Base-by-base conservation (phyloP, 805 yeast species). In the Saccharomycopsis microspora region DNA sequence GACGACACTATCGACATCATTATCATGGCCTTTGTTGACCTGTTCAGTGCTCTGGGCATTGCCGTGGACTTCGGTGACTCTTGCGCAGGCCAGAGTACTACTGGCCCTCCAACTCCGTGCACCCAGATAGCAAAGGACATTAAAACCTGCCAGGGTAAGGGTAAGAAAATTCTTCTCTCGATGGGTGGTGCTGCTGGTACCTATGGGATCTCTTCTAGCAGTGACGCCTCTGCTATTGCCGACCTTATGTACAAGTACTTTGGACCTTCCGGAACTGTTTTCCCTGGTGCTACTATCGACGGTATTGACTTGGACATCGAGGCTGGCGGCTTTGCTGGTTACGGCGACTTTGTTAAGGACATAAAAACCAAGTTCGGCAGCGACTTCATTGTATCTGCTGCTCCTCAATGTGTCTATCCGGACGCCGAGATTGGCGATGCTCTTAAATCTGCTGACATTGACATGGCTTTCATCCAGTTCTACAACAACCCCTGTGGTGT, bases 251-350 rank as follows among this genome's bases (percentile, higher is more conserved):
- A 49, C 47, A 19, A 39, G 3, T 6, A 19, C 10, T 49, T 49
- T 34, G 53, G 53, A n/a, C 47, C 49, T 27, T 11, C 29, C 9
- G 49, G 51, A 10, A 48, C 52, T 19, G 50, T 46, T 48, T 78
- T 81, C 55, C 83, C 78, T 50, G 74, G 68, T 56, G 69, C 95
- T 2, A 63, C 80, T 28, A 70, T 90, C 41, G 97, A 90, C 63
- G 97, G 97, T 19, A 87, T 88, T 61, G 97, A 90, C 64, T 80
- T 89, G 54, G 97, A 90, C 63, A 78, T 85, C 57, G 97, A 90
- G 64, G 74, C 76, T 59, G 67, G 71, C 57, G 62, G 69, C 48
- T 68, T 71, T 46, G 66, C 69, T 1, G 96, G 96, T 10, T 82
- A 81, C 58, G 74, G 76, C 37, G 74, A 81, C 10, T 62, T 82